These are phyloP conservation scores for Avena atlantica DNA, from an alignment of 176 grass and related monocot genomes.

Conservation along the genomic window DNA sequence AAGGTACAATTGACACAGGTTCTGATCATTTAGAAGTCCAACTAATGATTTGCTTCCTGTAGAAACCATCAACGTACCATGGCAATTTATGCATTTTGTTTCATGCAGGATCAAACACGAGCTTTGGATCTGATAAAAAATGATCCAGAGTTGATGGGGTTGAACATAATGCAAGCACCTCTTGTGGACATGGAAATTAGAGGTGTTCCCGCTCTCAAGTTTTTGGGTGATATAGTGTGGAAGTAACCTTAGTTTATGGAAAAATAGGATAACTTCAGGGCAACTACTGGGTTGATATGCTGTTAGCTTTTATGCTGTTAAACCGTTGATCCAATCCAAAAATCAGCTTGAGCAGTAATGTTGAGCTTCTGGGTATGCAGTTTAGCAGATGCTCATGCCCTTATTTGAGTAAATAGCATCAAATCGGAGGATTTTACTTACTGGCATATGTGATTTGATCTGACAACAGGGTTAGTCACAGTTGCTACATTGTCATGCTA, in stretches of 20 bases:
- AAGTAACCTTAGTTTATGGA: conserved; percentile 45
- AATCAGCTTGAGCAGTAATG: background rate
- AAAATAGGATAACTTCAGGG: conserved; percentile 2
- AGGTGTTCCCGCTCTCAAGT: conserved; percentile 93
- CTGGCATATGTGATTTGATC: background rate
- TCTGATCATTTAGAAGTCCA: conserved; percentile 5
- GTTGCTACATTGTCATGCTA: background rate
- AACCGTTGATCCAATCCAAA: background rate
- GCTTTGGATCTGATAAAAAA: conserved; percentile 84
- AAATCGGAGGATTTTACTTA: conserved; percentile 19
- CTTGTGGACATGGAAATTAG: conserved; percentile 99
- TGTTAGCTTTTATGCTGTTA: background rate
- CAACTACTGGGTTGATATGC: background rate
- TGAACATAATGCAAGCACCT: conserved; percentile 83
- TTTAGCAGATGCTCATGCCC: background rate
- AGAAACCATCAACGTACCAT: background rate
- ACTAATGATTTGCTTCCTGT: background rate
- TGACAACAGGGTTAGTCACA: background rate
- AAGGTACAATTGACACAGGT: conserved; percentile 58
- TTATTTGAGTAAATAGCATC: background rate
- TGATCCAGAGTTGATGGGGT: conserved; percentile 72
- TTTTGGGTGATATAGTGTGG: conserved; percentile 97
- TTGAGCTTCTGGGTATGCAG: background rate
- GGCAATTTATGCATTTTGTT: conserved; percentile 28
- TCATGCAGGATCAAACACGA: conserved; percentile 82